phyloP scores from a whole-genome alignment of 2,329 filamentous ascomycete species.

The Cytospora leucostoma region DNA sequence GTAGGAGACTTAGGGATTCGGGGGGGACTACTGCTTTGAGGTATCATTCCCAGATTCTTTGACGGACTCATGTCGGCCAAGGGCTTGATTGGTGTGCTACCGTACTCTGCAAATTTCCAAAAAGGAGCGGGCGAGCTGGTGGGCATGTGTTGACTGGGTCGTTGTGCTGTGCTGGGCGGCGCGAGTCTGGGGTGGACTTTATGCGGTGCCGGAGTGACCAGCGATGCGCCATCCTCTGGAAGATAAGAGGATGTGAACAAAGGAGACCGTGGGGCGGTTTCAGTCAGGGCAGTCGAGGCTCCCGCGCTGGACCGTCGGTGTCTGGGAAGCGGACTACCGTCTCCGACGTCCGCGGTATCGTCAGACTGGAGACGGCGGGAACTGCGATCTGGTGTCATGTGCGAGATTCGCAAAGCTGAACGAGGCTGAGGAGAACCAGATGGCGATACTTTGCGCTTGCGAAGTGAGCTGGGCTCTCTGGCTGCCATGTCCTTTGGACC shows the following conservation, averaged over 20 bases:
- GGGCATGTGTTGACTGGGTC: conserved; percentile 82
- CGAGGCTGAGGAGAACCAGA: conserved; percentile 57
- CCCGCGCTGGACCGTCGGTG: conserved; percentile 50
- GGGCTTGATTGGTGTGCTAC: conserved; percentile 67
- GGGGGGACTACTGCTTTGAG: conserved; percentile 62
- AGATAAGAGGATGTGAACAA: conserved; percentile 63
- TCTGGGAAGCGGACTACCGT: conserved; percentile 64
- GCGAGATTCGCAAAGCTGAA: conserved; percentile 50
- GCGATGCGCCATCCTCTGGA: conserved; percentile 61
- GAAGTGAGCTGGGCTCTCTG: conserved; percentile 52
- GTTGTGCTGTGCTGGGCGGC: conserved; percentile 77
- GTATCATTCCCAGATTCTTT: conserved; percentile 46
- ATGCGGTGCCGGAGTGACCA: conserved; percentile 72
- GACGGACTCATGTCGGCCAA: conserved; percentile 59
- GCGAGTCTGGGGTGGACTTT: conserved; percentile 73
- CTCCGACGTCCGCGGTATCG: conserved; percentile 46
- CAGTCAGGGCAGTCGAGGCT: conserved; percentile 48
- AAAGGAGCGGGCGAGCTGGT: conserved; percentile 84
- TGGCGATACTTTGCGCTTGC: conserved; percentile 59
- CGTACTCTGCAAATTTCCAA: conserved; percentile 82
- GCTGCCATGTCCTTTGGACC: conserved; percentile 57
- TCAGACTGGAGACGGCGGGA: conserved; percentile 44
- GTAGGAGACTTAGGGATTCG: conserved; percentile 53
- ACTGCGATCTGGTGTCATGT: conserved; percentile 61
- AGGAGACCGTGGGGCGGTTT: conserved; percentile 59